Evolutionary conservation across 805 yeast genomes (phyloP).

Genomic region (Saturnispora saitoi): DNA sequence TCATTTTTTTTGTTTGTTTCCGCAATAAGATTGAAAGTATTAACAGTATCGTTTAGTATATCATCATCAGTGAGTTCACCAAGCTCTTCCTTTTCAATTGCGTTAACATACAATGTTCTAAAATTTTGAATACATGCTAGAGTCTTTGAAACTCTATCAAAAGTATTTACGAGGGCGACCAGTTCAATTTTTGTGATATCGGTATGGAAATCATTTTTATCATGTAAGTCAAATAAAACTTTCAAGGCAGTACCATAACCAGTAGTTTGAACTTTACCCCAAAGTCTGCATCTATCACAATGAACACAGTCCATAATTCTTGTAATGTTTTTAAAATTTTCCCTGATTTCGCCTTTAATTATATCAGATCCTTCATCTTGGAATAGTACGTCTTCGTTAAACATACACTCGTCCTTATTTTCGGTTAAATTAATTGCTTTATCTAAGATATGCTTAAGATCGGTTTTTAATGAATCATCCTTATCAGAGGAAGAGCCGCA

Average conservation of each 20-base stretch:
- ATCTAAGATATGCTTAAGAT: slow-evolving; percentile 27
- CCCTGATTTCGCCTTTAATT: slow-evolving; percentile 78
- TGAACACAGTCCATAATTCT: slow-evolving; percentile 97
- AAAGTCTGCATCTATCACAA: slow-evolving; percentile 92
- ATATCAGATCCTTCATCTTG: slow-evolving; percentile 39
- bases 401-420: slow-evolving; percentile 22
- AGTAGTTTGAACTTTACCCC: slow-evolving; percentile 97
- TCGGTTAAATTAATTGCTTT: slow-evolving; percentile 23
- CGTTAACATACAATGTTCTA: slow-evolving; percentile 41
- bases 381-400: slow-evolving; percentile 40
- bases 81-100: slow-evolving; percentile 22
- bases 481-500: slow-evolving; percentile 23
- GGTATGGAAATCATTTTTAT: slow-evolving; percentile 31
- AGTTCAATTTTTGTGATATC: slow-evolving; percentile 66
- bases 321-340: slow-evolving; percentile 81
- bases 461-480: slow-evolving; percentile 20
- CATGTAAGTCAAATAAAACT: slow-evolving; percentile 69
- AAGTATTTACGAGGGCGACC: slow-evolving; percentile 85
- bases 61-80: slow-evolving; percentile 10
- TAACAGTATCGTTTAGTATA: slow-evolving; percentile 3
- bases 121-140: slow-evolving; percentile 67
- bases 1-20: slow-evolving; percentile 1
- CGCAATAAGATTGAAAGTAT: not conserved
- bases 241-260: slow-evolving; percentile 97
- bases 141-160: slow-evolving; percentile 84